These are phyloP conservation scores for Bipolaris cookei DNA, from an alignment of 2,329 filamentous ascomycete species.

Conservation along the genomic window DNA sequence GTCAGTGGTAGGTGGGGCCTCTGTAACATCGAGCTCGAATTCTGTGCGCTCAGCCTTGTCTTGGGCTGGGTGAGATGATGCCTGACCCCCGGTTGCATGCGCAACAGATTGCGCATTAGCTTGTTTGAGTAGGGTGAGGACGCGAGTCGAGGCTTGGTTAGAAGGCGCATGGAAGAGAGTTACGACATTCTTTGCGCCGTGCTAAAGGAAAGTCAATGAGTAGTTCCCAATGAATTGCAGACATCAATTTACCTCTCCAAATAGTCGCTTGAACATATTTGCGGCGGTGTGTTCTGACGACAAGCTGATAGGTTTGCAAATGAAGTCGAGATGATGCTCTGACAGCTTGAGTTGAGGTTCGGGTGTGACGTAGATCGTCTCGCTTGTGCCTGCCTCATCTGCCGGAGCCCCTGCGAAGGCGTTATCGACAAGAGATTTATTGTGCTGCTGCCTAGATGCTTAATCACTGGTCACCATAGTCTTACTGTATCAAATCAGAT, in stretches of 20 bases:
- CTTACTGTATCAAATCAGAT: not conserved
- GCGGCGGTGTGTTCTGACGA: constrained; percentile 6
- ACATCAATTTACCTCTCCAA: constrained; percentile 51
- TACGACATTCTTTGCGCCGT: constrained; percentile 73
- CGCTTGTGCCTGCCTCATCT: constrained; percentile 19
- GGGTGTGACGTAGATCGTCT: constrained; percentile 36
- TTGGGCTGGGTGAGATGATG: constrained; percentile 69
- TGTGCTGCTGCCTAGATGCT: not conserved
- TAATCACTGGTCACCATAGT: not conserved
- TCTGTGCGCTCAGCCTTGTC: constrained; percentile 66
- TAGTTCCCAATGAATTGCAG: not conserved
- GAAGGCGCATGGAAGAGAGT: constrained; percentile 93
- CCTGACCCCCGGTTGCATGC: constrained; percentile 75
- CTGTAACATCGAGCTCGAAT: constrained; percentile 87
- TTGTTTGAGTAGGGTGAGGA: constrained; percentile 80
- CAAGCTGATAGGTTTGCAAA: constrained; percentile 13
- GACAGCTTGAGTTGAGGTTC: constrained; percentile 30
- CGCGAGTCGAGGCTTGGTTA: constrained; percentile 73
- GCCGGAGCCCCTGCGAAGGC: constrained; percentile 1
- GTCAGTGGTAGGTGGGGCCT: constrained; percentile 77
- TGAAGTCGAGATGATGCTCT: constrained; percentile 23
- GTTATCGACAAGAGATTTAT: constrained; percentile 8
- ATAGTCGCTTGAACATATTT: constrained; percentile 55
- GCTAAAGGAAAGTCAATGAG: constrained; percentile 42
- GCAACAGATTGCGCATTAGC: constrained; percentile 72